Conservation (phyloP, 208 protist species). For the Balamuthia mandrillaris region DNA sequence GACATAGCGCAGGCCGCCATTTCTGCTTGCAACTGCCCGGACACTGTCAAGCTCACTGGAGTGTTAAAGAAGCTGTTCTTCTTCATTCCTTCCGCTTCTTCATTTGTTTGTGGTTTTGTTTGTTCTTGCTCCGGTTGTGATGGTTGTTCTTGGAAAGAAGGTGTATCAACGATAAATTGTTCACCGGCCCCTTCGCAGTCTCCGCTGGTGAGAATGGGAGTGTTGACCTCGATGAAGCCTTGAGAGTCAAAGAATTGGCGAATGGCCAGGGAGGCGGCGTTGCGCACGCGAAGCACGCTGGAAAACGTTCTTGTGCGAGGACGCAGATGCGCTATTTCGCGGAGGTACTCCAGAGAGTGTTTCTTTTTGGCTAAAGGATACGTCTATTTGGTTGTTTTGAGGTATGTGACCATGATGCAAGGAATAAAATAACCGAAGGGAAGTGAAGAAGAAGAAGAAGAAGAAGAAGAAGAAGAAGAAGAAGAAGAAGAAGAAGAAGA, state of each 20-base stretch:
- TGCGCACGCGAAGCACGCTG: constrained; percentile 70
- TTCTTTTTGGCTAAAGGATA: constrained; percentile 81
- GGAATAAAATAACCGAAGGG: neutral
- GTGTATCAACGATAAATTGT: constrained; percentile 13
- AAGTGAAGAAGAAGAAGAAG: neutral
- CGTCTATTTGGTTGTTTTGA: too few relatives aligned
- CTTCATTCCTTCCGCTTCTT: neutral
- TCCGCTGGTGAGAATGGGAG: constrained; percentile 75
- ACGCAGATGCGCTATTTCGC: constrained; percentile 75
- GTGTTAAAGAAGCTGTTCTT: constrained; percentile 31
- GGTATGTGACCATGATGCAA: neutral
- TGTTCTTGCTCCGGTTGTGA: neutral
- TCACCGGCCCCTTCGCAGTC: constrained; percentile 76
- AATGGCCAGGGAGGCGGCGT: constrained; percentile 55
- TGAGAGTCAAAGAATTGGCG: constrained; percentile 49
- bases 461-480: neutral
- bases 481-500: neutral
- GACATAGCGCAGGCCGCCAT: constrained; percentile 61
- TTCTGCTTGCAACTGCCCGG: constrained; percentile 61
- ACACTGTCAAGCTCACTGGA: constrained; percentile 43
- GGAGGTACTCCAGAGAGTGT: constrained; percentile 78
- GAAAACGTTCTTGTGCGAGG: constrained; percentile 69
- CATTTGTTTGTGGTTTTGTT: neutral
- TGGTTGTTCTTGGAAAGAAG: neutral
- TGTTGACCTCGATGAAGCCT: constrained; percentile 75